These are phyloP conservation scores for Mortierella sp. DNA, from an alignment of 371 early-diverging fungal species.

Conservation along the genomic window DNA sequence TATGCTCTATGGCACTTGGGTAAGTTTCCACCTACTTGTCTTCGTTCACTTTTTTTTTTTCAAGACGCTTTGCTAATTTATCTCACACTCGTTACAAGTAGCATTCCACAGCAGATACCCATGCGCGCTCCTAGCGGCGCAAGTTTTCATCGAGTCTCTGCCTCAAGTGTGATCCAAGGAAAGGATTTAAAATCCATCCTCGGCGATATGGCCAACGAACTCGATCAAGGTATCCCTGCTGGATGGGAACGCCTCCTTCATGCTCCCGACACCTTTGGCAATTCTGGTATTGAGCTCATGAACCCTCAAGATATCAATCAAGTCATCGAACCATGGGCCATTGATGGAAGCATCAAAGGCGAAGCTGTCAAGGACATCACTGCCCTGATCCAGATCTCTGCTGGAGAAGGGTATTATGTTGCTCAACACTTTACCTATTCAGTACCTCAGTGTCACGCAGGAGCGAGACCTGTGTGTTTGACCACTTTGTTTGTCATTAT, in stretches of 20 bases:
- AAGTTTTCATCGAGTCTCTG: neutral
- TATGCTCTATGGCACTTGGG: neutral
- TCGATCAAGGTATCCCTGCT: neutral
- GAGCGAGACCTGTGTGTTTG: conserved; percentile 3
- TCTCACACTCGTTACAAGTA: neutral
- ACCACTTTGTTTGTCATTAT: conserved; percentile 10
- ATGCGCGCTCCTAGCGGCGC: neutral
- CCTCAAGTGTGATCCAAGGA: neutral
- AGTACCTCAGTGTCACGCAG: conserved; percentile 1
- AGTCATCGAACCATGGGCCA: neutral
- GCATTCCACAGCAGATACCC: neutral
- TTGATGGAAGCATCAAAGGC: neutral
- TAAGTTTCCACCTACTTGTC: neutral
- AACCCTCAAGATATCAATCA: neutral
- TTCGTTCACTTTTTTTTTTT: no score
- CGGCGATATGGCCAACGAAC: neutral
- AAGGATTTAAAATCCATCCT: neutral
- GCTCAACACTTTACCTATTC: conserved; percentile 11
- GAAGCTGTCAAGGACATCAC: conserved; percentile 1
- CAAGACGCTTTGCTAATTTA: neutral
- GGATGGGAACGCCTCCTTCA: neutral
- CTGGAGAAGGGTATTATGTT: conserved; percentile 9
- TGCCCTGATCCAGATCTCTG: conserved; percentile 2
- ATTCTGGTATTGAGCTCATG: neutral
- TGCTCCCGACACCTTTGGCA: neutral